These are phyloP conservation scores for Colletotrichum musae DNA, from an alignment of 2,329 filamentous ascomycete species.

Conservation along the genomic window DNA sequence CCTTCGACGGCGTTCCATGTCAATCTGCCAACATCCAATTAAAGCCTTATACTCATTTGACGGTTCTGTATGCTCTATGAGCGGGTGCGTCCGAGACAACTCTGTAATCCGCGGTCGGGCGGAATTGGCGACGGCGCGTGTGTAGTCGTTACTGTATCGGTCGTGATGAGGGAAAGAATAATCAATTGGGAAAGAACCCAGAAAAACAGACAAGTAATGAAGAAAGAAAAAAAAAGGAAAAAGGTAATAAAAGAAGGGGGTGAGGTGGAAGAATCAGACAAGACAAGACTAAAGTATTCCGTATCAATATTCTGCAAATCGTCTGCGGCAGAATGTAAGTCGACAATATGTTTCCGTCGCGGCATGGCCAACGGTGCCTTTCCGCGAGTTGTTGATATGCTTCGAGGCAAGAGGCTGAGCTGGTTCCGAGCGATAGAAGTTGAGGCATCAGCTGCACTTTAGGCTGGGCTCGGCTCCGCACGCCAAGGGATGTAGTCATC, in stretches of 20 bases:
- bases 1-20: no score
- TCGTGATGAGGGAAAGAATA: neutral
- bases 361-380: neutral
- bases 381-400: neutral
- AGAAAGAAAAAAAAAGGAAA: conserved; percentile 29
- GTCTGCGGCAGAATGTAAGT: conserved; percentile 32
- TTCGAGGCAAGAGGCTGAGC: neutral
- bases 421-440: conserved; percentile 5
- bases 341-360: conserved; percentile 31
- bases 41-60: no score
- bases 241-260: conserved; percentile 29
- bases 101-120: no score
- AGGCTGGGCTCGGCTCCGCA: conserved; percentile 1
- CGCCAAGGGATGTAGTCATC: conserved; percentile 34
- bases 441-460: neutral
- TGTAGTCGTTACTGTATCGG: neutral
- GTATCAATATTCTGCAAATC: conserved; percentile 34
- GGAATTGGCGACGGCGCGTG: no score
- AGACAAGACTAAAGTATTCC: conserved; percentile 31
- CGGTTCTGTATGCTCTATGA: no score
- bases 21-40: no score
- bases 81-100: no score
- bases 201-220: neutral
- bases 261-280: conserved; percentile 38
- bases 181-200: neutral